phyloP scores from a whole-genome alignment of 305 asterid species.

The Ajuga reptans region DNA sequence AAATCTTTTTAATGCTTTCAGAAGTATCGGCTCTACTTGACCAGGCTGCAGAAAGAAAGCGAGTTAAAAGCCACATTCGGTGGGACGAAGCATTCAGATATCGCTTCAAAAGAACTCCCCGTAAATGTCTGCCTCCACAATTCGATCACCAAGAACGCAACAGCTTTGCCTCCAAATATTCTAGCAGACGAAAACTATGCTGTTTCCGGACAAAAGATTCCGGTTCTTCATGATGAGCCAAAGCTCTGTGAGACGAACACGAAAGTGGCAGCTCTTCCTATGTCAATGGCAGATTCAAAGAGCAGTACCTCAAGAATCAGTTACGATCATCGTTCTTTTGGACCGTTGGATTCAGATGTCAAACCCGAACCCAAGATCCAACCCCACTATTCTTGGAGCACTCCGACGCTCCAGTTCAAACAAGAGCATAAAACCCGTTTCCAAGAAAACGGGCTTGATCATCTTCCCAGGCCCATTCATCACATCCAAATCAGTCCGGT shows the following conservation, averaged over 20 bases:
- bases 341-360: slow-evolving; percentile 28
- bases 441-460: slow-evolving; percentile 29
- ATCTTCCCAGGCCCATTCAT: slow-evolving; percentile 25
- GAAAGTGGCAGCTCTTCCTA: slow-evolving; percentile 27
- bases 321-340: slow-evolving; percentile 27
- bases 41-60: slow-evolving; percentile 64
- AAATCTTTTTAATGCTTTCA: slow-evolving; percentile 33
- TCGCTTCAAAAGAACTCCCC: slow-evolving; percentile 31
- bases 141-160: slow-evolving; percentile 10
- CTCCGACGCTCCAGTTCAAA: slow-evolving; percentile 36
- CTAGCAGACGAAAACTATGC: slow-evolving; percentile 25
- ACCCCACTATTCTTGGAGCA: slow-evolving; percentile 36
- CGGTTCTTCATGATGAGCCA: slow-evolving; percentile 35
- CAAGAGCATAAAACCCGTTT: slow-evolving; percentile 32
- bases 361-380: slow-evolving; percentile 31
- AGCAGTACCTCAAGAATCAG: slow-evolving; percentile 32
- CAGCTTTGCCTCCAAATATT: slow-evolving; percentile 18
- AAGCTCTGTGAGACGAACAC: slow-evolving; percentile 25
- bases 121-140: slow-evolving; percentile 30
- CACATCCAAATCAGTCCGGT: slow-evolving; percentile 22
- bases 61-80: slow-evolving; percentile 41
- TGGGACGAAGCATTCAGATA: slow-evolving; percentile 36
- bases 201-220: slow-evolving; percentile 25
- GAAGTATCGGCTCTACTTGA: slow-evolving; percentile 91
- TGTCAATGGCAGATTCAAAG: slow-evolving; percentile 30